These are phyloP conservation scores for Trichosporon coremiiforme DNA, from an alignment of 1,284 basidiomycete genomes.

Conservation along the genomic window DNA sequence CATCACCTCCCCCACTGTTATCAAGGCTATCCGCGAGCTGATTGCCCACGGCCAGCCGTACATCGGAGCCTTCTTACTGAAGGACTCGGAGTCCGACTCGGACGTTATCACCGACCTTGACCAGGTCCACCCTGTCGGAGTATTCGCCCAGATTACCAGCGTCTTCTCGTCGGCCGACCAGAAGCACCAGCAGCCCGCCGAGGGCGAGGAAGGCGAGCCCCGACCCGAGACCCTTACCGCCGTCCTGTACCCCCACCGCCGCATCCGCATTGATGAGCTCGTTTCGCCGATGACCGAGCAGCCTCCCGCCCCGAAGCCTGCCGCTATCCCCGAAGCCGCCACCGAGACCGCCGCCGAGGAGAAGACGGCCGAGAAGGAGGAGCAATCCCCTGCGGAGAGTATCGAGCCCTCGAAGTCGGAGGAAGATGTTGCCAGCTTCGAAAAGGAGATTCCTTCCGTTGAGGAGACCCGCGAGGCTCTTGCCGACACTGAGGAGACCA, in stretches of 20 bases:
- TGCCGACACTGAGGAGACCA: constrained; percentile 34
- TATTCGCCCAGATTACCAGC: constrained; percentile 96
- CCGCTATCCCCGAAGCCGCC: constrained; percentile 9
- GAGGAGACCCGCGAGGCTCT: constrained; percentile 59
- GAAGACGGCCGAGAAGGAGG: neutral
- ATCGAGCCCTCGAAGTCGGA: constrained; percentile 37
- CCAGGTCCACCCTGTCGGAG: constrained; percentile 90
- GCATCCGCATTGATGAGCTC: constrained; percentile 87
- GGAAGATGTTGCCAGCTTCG: constrained; percentile 64
- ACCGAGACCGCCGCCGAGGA: constrained; percentile 7
- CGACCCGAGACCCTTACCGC: constrained; percentile 82
- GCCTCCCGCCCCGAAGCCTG: constrained; percentile 22
- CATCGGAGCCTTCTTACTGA: constrained; percentile 94
- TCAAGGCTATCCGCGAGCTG: constrained; percentile 93
- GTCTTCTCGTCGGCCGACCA: constrained; percentile 70
- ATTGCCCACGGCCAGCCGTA: constrained; percentile 97
- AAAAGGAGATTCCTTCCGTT: constrained; percentile 57
- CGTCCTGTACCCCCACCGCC: constrained; percentile 90
- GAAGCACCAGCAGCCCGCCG: constrained; percentile 57
- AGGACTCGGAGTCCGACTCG: constrained; percentile 89
- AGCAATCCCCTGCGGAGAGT: constrained; percentile 34
- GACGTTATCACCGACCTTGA: constrained; percentile 88
- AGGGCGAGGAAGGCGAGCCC: constrained; percentile 59
- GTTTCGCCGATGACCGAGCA: constrained; percentile 45
- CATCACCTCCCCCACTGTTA: constrained; percentile 84